Percentiles rank a stretch among this genome's conserved stretches.
These are phyloP conservation scores for Thermoascus crustaceus DNA, from an alignment of 2,329 filamentous ascomycete species.

Conservation along the genomic window DNA sequence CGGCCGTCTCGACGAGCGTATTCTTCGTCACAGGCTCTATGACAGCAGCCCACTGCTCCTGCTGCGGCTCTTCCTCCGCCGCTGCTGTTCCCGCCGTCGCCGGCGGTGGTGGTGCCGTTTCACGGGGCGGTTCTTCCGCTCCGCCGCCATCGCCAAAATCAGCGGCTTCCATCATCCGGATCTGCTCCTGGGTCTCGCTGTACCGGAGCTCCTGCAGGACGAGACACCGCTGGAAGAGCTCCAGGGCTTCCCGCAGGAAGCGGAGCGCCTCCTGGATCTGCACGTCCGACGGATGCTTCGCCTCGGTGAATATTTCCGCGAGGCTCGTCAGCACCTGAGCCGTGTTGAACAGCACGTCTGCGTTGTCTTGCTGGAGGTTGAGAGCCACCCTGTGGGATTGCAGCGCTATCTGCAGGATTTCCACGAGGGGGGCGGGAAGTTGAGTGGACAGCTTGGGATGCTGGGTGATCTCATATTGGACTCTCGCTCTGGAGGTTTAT, in stretches of 20 bases:
- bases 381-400: slow-evolving; percentile 57
- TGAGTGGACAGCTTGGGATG: slow-evolving; percentile 54
- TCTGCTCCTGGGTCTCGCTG: slow-evolving; percentile 38
- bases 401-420: slow-evolving; percentile 53
- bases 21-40: slow-evolving; percentile 57
- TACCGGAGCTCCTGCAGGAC: slow-evolving; percentile 44
- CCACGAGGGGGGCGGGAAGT: slow-evolving; percentile 45
- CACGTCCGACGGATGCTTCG: slow-evolving; percentile 38
- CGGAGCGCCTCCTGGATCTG: slow-evolving; percentile 41
- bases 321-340: slow-evolving; percentile 61
- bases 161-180: slow-evolving; percentile 29
- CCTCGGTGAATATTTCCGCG: slow-evolving; percentile 52
- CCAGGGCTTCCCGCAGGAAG: slow-evolving; percentile 52
- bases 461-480: slow-evolving; percentile 62
- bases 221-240: slow-evolving; percentile 52
- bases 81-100: slow-evolving; percentile 11
- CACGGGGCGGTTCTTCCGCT: slow-evolving; percentile 11
- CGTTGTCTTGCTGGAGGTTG: slow-evolving; percentile 51
- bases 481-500: slow-evolving; percentile 49
- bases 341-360: slow-evolving; percentile 64
- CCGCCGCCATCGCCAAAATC: slow-evolving; percentile 11
- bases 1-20: slow-evolving; percentile 59
- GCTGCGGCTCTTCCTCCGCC: slow-evolving; percentile 22
- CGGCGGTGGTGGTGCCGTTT: slow-evolving; percentile 1
- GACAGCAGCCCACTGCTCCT: slow-evolving; percentile 59